Percentiles rank a stretch among this genome's conserved stretches.
Conservation (phyloP, 2,329 filamentous ascomycete genomes). For the Calonectria pauciramosa region DNA sequence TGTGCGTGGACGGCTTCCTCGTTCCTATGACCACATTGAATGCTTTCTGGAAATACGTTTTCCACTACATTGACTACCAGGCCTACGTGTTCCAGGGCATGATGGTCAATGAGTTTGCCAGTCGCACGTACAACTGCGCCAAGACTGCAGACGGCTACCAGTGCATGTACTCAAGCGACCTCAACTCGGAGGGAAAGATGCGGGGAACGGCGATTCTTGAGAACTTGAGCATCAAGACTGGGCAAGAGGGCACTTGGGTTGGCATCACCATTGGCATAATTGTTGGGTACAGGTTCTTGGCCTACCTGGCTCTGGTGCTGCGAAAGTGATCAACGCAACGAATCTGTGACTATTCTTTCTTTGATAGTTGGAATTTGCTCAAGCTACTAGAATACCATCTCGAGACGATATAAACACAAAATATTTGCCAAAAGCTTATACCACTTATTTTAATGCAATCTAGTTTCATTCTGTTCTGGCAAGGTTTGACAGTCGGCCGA, state of each 20-base stretch:
- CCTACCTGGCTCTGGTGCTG: neutral
- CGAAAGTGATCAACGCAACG: neutral
- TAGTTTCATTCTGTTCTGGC: neutral
- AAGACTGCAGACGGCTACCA: neutral
- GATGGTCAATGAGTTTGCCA: constrained; percentile 6
- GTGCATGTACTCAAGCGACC: neutral
- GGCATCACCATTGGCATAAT: neutral
- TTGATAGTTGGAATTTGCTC: neutral
- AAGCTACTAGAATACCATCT: neutral
- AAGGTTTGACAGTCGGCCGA: neutral
- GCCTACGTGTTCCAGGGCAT: neutral
- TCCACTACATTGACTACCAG: neutral
- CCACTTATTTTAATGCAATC: neutral
- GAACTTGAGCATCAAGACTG: neutral
- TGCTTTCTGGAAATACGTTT: neutral
- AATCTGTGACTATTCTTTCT: neutral
- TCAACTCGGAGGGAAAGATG: neutral
- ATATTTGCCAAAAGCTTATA: neutral
- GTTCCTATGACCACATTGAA: neutral
- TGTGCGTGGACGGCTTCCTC: neutral
- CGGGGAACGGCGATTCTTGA: neutral
- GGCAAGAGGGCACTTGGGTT: neutral
- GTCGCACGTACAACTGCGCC: neutral
- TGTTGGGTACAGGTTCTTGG: neutral
- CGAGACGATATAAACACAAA: neutral